Conservation (phyloP, 1,284 basidiomycete genomes). For the Ceratobasidium papillatum region DNA sequence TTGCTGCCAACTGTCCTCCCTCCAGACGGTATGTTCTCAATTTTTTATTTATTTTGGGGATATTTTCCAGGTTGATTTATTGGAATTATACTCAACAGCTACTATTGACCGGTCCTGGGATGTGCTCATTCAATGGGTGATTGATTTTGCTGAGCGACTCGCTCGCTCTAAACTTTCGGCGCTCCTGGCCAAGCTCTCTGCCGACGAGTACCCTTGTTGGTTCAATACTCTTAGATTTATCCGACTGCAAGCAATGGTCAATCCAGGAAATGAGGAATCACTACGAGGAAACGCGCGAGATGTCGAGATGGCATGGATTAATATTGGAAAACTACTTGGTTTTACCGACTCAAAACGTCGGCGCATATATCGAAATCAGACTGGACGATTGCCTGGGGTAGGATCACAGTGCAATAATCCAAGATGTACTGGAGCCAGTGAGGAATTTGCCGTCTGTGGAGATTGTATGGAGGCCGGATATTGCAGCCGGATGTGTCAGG, state of each 20-base stretch:
- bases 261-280: neutral
- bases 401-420: neutral
- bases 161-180: neutral
- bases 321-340: neutral
- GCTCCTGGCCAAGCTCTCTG: neutral
- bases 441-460: neutral
- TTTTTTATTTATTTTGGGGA: neutral
- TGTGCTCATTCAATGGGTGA: neutral
- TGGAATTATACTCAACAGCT: neutral
- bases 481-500: constrained; percentile 10
- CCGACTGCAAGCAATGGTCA: neutral
- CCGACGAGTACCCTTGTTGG: neutral
- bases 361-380: no score
- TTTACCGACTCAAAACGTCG: neutral
- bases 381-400: neutral
- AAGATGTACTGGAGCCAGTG: neutral
- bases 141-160: neutral
- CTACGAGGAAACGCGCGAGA: neutral
- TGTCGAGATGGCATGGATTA: neutral
- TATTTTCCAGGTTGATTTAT: neutral
- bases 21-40: neutral
- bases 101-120: neutral
- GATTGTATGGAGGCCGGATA: neutral
- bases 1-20: neutral
- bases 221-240: neutral